These are phyloP conservation scores for Xylaria sp. DNA, from an alignment of 2,329 filamentous ascomycete genomes.

Conservation along the genomic window DNA sequence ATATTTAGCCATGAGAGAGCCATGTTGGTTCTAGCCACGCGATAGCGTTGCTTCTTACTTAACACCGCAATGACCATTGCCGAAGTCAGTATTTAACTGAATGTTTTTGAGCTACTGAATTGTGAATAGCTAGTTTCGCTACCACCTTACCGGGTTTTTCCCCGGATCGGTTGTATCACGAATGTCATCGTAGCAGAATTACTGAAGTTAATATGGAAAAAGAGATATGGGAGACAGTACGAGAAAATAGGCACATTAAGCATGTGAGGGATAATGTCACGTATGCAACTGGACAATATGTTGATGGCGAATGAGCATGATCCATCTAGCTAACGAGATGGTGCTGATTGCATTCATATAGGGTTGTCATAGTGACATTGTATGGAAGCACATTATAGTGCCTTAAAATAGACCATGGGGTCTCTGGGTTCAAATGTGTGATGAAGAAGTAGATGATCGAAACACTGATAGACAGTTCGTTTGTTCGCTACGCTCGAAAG, in stretches of 20 bases:
- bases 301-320: slow-evolving; percentile 45
- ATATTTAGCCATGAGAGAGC: slow-evolving; percentile 42
- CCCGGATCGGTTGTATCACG: slow-evolving; percentile 14
- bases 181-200: not conserved
- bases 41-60: slow-evolving; percentile 11
- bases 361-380: slow-evolving; percentile 35
- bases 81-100: slow-evolving; percentile 8
- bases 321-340: slow-evolving; percentile 44
- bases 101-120: not conserved
- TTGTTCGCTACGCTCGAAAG: slow-evolving; percentile 47
- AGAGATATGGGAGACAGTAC: not conserved
- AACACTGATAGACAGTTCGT: slow-evolving; percentile 31
- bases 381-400: slow-evolving; percentile 33
- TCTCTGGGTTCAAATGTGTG: slow-evolving; percentile 30
- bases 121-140: slow-evolving; percentile 18
- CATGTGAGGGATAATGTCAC: slow-evolving; percentile 15
- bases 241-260: slow-evolving; percentile 12
- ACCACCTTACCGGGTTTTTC: slow-evolving; percentile 26
- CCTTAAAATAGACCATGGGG: slow-evolving; percentile 32
- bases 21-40: slow-evolving; percentile 35
- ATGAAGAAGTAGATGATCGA: slow-evolving; percentile 43
- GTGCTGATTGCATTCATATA: slow-evolving; percentile 47
- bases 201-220: slow-evolving; percentile 22
- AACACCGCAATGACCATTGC: slow-evolving; percentile 17
- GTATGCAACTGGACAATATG: slow-evolving; percentile 1